Base-by-base conservation (phyloP, 768 basidiomycete genomes). In the Vararia minispora region DNA sequence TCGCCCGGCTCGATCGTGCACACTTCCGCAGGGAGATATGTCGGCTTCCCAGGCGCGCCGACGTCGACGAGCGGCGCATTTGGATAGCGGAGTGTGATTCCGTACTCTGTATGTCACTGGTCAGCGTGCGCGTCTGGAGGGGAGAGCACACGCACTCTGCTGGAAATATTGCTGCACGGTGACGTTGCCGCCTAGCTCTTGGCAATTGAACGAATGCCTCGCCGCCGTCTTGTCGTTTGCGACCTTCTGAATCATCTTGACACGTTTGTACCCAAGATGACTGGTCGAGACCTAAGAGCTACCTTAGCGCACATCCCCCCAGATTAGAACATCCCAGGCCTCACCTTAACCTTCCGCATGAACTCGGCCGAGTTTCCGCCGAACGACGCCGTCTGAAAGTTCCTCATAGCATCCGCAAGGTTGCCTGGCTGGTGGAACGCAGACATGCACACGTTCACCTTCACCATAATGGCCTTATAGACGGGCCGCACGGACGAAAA, bases 121-220 rank as follows among this genome's bases (percentile, higher is more conserved):
- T 49, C 6, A 50, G 33, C n/a, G 3, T 11, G 13, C 16, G 2
- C 16, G n/a, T 27, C 27, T 33, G 42, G 24, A 35, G 13, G 21
- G 45, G n/a, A 43, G 28, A 40, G 23, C 28, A 44, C n/a, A 55
- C 75, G 41, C 51, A 86, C 84, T 79, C 46, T 48, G 60, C 26
- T 58, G 49, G 54, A 85, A 86, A 49, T 74, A 87, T 2, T 74
- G 51, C 44, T 76, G 71, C 3, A 88, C 76, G 0, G 73, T 68
- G 9, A 82, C 60, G 23, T 41, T 56, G 3, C 70, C 70, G 0
- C 72, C 74, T 25, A 66, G 61, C 45, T 86, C 81, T 1, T 65
- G 64, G 35, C 70, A 72, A 3, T 66, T 53, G 53, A 89, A 89
- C 10, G 37, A 62, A 37, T 74, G 58, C 14, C 63, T 57, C 10